Base-by-base conservation (phyloP, 345 rosid species). In the Citrus medica region DNA sequence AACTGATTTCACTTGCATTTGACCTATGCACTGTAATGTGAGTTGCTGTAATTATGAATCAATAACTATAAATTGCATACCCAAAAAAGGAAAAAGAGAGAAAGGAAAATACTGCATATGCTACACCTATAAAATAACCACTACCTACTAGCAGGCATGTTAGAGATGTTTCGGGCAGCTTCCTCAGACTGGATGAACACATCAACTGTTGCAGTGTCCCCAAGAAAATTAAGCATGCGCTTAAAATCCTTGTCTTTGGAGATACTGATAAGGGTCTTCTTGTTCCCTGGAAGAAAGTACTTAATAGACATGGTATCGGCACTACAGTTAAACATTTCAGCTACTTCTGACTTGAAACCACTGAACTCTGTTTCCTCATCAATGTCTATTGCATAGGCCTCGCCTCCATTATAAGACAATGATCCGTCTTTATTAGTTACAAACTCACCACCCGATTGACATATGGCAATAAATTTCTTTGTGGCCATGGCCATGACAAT, bases 371-470 rank as follows among this genome's bases (percentile, higher is more conserved):
- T 93, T 33, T 86, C 77, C 63, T 90, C 81, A 81, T 90, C 91
- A 35, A 95, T 85, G 84, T 92, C 95, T 24, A 95, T 82, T 0
- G 98, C 99, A 75, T 91, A 90, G 6, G 98, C 98, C 38, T 92
- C 97, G 7, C 98, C 99, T 10, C 98, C 98, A 53, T 74, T 84
- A 73, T 91, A 93, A 0, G 92, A 85, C 79, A 95, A 81, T 1
- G 91, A 82, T 17, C 98, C 98, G 55, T 93, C 97, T 82, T 82
- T 83, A 53, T 82, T 76, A 4, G 91, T 76, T 63, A 91, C 88
- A 83, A 95, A 95, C 78, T 91, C 95, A 24, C 98, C 98, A 42
- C 98, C 97, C 0, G 98, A 92, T 75, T 93, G 98, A 82, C 98
- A 95, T 79, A 95, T 95, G 32, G 97, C 98, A 84, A 95, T 93